These are phyloP conservation scores for Thermochaetoides thermophila DNA, from an alignment of 495 filamentous ascomycete species.

Conservation along the genomic window DNA sequence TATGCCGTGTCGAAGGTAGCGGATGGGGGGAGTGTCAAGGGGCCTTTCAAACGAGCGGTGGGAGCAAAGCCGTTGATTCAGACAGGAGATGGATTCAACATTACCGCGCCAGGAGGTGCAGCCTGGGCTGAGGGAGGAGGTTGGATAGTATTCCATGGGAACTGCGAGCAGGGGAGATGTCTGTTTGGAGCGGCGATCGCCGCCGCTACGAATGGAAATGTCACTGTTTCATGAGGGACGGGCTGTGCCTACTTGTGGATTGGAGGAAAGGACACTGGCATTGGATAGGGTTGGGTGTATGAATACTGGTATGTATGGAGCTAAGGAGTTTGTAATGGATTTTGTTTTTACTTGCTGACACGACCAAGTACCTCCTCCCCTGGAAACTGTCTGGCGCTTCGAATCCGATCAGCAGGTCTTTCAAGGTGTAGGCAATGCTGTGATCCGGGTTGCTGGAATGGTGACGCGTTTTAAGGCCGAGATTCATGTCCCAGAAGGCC, in stretches of 20 bases:
- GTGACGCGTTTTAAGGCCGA: no score
- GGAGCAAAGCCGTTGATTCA: slow-evolving; percentile 23
- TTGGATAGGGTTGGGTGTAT: no score
- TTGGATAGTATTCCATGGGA: slow-evolving; percentile 37
- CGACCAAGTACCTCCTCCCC: no score
- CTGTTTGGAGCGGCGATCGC: slow-evolving; percentile 14
- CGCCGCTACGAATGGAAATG: slow-evolving; percentile 2
- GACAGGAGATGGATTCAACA: slow-evolving; percentile 23
- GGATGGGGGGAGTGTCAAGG: slow-evolving; percentile 28
- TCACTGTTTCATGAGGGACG: slow-evolving; percentile 2
- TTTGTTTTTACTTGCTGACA: no score
- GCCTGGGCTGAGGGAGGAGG: slow-evolving; percentile 30
- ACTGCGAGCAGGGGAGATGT: slow-evolving; percentile 29
- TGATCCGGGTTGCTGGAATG: no score
- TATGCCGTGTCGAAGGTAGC: slow-evolving; percentile 30
- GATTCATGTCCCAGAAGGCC: no score
- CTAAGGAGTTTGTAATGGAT: no score
- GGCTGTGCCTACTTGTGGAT: not conserved
- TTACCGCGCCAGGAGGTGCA: slow-evolving; percentile 40
- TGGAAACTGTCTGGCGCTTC: no score
- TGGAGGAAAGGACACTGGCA: no score
- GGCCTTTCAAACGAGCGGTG: slow-evolving; percentile 29
- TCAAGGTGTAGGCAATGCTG: no score
- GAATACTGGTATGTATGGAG: no score
- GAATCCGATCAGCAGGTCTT: no score